Conservation (phyloP, 1,284 basidiomycete genomes). For the Pholiota adiposa region DNA sequence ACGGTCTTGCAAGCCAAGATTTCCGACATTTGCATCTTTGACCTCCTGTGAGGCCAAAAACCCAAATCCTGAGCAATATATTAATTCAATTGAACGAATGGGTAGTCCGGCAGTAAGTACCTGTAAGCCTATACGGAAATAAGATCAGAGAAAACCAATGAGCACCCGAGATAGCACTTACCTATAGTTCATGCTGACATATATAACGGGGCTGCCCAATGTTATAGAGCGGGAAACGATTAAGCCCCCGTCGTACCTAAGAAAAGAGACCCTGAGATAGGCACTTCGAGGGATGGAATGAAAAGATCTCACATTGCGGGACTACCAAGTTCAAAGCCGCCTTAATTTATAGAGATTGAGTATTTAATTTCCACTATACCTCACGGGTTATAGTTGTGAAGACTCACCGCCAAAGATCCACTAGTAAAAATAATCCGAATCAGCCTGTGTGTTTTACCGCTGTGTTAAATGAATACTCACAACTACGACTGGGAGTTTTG, state of each 20-base stretch:
- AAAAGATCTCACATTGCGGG: conserved; percentile 33
- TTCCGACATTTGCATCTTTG: conserved; percentile 52
- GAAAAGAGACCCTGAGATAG: background rate
- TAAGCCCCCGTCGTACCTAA: conserved; percentile 45
- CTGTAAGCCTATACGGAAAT: conserved; percentile 7
- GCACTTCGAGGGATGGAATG: conserved; percentile 13
- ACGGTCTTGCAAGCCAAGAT: conserved; percentile 61
- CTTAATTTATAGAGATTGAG: conserved; percentile 26
- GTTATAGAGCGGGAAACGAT: conserved; percentile 54
- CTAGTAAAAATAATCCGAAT: conserved; percentile 29
- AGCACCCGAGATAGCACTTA: conserved; percentile 7
- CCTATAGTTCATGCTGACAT: conserved; percentile 64
- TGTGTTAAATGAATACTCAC: conserved; percentile 36
- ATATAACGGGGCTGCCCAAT: conserved; percentile 52
- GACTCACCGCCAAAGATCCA: conserved; percentile 57
- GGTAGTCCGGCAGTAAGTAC: background rate
- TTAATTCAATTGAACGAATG: background rate
- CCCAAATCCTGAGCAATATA: conserved; percentile 23
- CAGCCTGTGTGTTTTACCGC: background rate
- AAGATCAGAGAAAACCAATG: background rate
- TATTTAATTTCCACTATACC: background rate
- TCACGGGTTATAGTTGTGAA: background rate
- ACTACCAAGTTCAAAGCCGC: conserved; percentile 48
- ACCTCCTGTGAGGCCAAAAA: conserved; percentile 57
- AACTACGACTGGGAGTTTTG: conserved; percentile 58